phyloP scores from a whole-genome alignment of 495 filamentous ascomycete species.

The Penicillium canariense region DNA sequence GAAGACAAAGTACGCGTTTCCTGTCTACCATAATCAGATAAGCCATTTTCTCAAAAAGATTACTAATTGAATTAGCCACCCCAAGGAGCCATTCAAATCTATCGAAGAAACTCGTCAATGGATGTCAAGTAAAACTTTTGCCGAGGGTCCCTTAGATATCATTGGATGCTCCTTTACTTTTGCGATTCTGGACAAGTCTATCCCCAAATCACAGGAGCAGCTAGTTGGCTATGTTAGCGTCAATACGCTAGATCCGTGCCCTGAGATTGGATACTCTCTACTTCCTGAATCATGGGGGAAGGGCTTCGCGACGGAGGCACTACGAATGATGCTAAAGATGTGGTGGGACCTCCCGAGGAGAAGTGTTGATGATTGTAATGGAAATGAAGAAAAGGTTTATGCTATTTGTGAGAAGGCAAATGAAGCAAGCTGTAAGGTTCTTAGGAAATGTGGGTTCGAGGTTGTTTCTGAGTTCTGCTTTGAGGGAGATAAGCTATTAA shows the following conservation, averaged over 20 bases:
- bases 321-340: slow-evolving; percentile 23
- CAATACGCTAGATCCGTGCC: slow-evolving; percentile 17
- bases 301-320: slow-evolving; percentile 35
- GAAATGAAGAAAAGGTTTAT: slow-evolving; percentile 17
- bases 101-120: slow-evolving; percentile 22
- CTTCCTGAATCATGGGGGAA: slow-evolving; percentile 31
- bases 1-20: slow-evolving; percentile 18
- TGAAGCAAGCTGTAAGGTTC: slow-evolving; percentile 25
- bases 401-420: slow-evolving; percentile 30
- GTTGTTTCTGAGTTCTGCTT: slow-evolving; percentile 28
- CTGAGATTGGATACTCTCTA: slow-evolving; percentile 35
- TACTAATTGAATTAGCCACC: slow-evolving; percentile 8
- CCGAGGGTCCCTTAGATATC: slow-evolving; percentile 12
- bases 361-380: not conserved
- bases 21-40: not conserved
- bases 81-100: slow-evolving; percentile 21
- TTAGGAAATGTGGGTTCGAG: slow-evolving; percentile 39
- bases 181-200: slow-evolving; percentile 24
- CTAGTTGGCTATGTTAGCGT: slow-evolving; percentile 26
- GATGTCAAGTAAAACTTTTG: slow-evolving; percentile 20
- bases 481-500: slow-evolving; percentile 36
- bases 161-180: slow-evolving; percentile 23
- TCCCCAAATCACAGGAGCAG: slow-evolving; percentile 8
- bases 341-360: slow-evolving; percentile 24
- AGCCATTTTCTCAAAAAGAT: not conserved